phyloP scores from a whole-genome alignment of 2,329 filamentous ascomycete genomes.

The Pyrenochaeta sp. region DNA sequence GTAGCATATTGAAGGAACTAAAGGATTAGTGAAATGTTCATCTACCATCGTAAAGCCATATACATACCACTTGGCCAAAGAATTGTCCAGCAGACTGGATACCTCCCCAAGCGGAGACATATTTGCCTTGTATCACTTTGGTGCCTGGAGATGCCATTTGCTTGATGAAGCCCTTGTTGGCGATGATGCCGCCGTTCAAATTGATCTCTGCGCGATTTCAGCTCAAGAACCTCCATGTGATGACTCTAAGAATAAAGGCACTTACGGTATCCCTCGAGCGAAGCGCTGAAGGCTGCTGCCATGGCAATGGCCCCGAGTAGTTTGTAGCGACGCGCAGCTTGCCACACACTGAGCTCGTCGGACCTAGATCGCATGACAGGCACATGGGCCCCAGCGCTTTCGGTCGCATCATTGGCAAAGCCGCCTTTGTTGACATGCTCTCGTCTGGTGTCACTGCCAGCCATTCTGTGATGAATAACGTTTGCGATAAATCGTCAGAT shows the following conservation, averaged over 20 bases:
- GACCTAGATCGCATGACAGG: background rate
- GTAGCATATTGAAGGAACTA: background rate
- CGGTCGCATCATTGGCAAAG: too few species aligned
- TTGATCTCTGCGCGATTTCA: conserved; percentile 1
- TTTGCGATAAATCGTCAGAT: too few species aligned
- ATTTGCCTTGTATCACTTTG: too few species aligned
- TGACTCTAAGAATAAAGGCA: background rate
- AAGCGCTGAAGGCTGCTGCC: background rate
- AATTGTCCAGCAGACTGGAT: too few species aligned
- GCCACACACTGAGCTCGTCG: background rate
- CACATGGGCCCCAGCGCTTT: too few species aligned
- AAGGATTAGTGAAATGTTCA: background rate
- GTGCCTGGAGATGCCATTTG: too few species aligned
- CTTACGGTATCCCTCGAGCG: conserved; percentile 2
- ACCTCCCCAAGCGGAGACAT: too few species aligned
- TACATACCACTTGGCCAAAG: too few species aligned
- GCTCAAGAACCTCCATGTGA: background rate
- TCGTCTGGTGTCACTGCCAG: too few species aligned
- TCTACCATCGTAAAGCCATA: too few species aligned
- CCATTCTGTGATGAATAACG: too few species aligned
- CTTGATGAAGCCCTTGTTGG: background rate
- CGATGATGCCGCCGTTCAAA: background rate
- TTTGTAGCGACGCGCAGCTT: background rate
- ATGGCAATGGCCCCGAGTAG: background rate
- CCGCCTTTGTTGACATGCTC: too few species aligned